Evolutionary conservation across 306 rosid species (phyloP).

Genomic region (Vicia sativa): DNA sequence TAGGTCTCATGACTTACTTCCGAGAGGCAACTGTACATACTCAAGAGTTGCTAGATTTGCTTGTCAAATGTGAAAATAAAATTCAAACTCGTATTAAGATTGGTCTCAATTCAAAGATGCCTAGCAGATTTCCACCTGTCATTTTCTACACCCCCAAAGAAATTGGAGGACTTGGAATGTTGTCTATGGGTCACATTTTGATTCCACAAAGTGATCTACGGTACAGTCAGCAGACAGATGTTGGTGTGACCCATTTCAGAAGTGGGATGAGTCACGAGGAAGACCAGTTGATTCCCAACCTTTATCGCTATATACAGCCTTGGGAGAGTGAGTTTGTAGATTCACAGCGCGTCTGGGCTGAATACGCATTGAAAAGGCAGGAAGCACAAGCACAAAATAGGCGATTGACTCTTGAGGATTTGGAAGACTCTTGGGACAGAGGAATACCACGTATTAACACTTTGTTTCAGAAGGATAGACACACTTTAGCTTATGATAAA

Average conservation of each 20-base stretch:
- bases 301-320: slow-evolving; percentile 78
- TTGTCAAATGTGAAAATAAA: slow-evolving; percentile 95
- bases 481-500: slow-evolving; percentile 96
- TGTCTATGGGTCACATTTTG: slow-evolving; percentile 98
- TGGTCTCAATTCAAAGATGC: slow-evolving; percentile 98
- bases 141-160: slow-evolving; percentile 97
- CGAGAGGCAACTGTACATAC: slow-evolving; percentile 99
- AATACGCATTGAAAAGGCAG: slow-evolving; percentile 97
- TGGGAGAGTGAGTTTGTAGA: slow-evolving; percentile 99
- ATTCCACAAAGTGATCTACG: slow-evolving; percentile 98
- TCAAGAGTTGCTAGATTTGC: slow-evolving; percentile 90
- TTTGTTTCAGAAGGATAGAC: slow-evolving; percentile 92
- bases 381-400: slow-evolving; percentile 99
- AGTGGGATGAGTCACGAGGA: slow-evolving; percentile 99
- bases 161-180: slow-evolving; percentile 99
- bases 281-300: slow-evolving; percentile 97
- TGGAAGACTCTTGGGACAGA: slow-evolving; percentile 99
- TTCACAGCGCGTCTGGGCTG: slow-evolving; percentile 99
- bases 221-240: slow-evolving; percentile 98
- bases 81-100: slow-evolving; percentile 98
- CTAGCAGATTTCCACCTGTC: slow-evolving; percentile 99
- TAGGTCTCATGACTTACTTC: slow-evolving; percentile 95
- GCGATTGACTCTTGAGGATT: slow-evolving; percentile 92
- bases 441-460: slow-evolving; percentile 98
- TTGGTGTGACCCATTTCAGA: slow-evolving; percentile 96